These are phyloP conservation scores for Escallonia rubra DNA, from an alignment of 129 eudicot genomes.

Conservation along the genomic window DNA sequence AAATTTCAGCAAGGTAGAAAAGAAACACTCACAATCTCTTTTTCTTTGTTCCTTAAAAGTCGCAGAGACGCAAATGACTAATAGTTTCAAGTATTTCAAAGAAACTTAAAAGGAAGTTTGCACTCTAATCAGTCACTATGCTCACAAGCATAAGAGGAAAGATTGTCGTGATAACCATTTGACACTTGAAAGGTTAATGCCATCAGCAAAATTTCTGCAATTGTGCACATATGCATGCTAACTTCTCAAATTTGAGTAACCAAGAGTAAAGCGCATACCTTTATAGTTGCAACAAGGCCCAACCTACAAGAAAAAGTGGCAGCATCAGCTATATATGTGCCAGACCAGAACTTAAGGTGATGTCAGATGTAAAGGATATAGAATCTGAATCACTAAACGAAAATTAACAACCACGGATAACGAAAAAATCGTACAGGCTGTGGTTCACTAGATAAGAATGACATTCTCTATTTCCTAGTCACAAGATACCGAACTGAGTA, in stretches of 20 bases:
- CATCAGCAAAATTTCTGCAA: neutral
- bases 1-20: neutral
- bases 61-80: no score
- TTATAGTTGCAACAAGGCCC: slow-evolving; percentile 84
- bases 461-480: neutral
- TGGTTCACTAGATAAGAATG: neutral
- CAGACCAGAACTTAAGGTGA: neutral
- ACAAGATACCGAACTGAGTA: neutral
- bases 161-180: no score
- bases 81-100: no score
- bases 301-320: slow-evolving; percentile 44
- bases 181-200: neutral
- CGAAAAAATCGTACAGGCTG: neutral
- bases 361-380: neutral
- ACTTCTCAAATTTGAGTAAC: neutral
- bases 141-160: no score
- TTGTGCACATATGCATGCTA: neutral
- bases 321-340: slow-evolving; percentile 17
- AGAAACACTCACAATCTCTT: no score
- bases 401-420: neutral
- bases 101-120: no score
- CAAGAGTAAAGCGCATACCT: slow-evolving; percentile 43
- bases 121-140: no score
- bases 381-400: neutral
- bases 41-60: no score